These are phyloP conservation scores for Pichia sp. DNA, from an alignment of 1,139 yeast genomes.

Conservation along the genomic window DNA sequence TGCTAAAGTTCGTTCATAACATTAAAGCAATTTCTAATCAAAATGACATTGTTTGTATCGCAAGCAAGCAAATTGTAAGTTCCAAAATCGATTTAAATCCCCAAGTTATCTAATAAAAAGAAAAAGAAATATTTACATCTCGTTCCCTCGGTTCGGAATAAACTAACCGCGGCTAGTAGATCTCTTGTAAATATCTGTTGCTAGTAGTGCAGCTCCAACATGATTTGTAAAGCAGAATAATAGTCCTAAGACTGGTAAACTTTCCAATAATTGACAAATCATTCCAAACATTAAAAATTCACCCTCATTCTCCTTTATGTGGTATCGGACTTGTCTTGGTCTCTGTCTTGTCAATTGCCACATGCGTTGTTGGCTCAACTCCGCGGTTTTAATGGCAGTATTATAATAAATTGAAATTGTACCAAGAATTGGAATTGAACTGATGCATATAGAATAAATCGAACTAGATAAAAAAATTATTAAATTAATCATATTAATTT, in stretches of 20 bases:
- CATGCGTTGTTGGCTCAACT: conserved; percentile 18
- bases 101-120: neutral
- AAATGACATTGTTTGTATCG: too few relatives aligned
- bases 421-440: conserved; percentile 24
- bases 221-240: conserved; percentile 63
- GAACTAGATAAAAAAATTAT: neutral
- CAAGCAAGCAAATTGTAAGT: too few relatives aligned
- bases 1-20: too few relatives aligned
- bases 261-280: conserved; percentile 51
- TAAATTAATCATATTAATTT: conserved; percentile 5
- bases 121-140: too few relatives aligned
- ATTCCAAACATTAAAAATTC: conserved; percentile 44
- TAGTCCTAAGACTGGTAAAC: conserved; percentile 50
- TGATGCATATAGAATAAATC: conserved; percentile 10
- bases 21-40: too few relatives aligned
- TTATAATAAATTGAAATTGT: conserved; percentile 17
- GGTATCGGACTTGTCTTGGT: conserved; percentile 30
- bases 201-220: conserved; percentile 53
- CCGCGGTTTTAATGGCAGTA: conserved; percentile 17
- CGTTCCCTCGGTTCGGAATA: neutral
- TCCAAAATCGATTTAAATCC: too few relatives aligned
- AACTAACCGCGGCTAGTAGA: neutral
- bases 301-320: conserved; percentile 25
- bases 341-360: conserved; percentile 22
- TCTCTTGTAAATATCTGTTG: conserved; percentile 6